These are phyloP conservation scores for Penicillium sp. DNA, from an alignment of 2,329 filamentous ascomycete species.

Conservation along the genomic window DNA sequence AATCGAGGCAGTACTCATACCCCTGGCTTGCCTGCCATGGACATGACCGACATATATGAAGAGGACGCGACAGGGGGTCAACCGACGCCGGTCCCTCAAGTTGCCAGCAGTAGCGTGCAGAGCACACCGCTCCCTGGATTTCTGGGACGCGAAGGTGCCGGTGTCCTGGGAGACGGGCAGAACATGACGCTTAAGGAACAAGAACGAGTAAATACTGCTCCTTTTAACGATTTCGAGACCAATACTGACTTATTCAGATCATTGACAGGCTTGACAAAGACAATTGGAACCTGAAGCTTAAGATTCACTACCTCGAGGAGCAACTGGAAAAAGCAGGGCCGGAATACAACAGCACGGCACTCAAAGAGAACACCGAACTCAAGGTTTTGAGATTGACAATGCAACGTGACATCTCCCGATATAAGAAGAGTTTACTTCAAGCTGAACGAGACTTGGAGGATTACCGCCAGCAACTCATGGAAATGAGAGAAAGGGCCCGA, in stretches of 20 bases:
- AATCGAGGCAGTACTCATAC: constrained; percentile 68
- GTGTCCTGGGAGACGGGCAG: constrained; percentile 70
- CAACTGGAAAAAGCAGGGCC: constrained; percentile 81
- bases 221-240: background rate
- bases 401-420: constrained; percentile 79
- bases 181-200: constrained; percentile 90
- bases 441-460: constrained; percentile 84
- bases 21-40: constrained; percentile 69
- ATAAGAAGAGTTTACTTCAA: constrained; percentile 76
- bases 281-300: constrained; percentile 94
- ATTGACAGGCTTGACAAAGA: constrained; percentile 98
- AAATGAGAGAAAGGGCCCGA: constrained; percentile 78
- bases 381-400: constrained; percentile 91
- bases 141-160: constrained; percentile 62
- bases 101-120: constrained; percentile 73
- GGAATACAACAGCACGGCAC: constrained; percentile 80
- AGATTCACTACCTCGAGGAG: constrained; percentile 95
- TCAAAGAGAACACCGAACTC: constrained; percentile 93
- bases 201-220: constrained; percentile 63
- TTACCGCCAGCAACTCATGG: constrained; percentile 76
- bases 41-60: constrained; percentile 66
- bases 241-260: constrained; percentile 44
- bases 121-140: constrained; percentile 77
- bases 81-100: constrained; percentile 71
- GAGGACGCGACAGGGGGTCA: constrained; percentile 63